phyloP scores from a whole-genome alignment of 2,329 filamentous ascomycete species.

The Coniochaeta pulveracea region DNA sequence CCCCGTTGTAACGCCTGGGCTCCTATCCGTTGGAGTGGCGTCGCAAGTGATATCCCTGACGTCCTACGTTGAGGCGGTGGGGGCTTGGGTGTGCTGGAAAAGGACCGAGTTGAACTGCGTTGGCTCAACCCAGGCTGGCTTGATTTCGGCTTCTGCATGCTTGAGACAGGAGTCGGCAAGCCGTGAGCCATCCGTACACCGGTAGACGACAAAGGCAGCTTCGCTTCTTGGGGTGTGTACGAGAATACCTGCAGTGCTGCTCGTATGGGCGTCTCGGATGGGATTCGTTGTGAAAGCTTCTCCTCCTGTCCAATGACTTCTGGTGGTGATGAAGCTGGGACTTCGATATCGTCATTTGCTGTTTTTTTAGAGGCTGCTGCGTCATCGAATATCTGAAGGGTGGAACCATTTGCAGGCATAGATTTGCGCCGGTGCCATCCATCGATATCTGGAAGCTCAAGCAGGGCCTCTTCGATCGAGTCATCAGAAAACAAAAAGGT shows the following conservation, averaged over 20 bases:
- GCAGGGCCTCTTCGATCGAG: slow-evolving; percentile 42
- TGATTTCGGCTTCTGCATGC: slow-evolving; percentile 10
- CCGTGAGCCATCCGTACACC: slow-evolving; percentile 23
- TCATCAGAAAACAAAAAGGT: slow-evolving; percentile 42
- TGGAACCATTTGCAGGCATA: slow-evolving; percentile 22
- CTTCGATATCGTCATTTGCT: slow-evolving; percentile 7
- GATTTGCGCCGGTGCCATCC: slow-evolving; percentile 28
- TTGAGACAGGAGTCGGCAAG: slow-evolving; percentile 26
- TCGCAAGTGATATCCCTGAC: slow-evolving; percentile 17
- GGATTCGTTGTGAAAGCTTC: not conserved
- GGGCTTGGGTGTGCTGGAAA: not conserved
- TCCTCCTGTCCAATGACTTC: slow-evolving; percentile 1
- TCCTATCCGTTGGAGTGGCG: slow-evolving; percentile 43
- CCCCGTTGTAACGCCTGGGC: slow-evolving; percentile 28
- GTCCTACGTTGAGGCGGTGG: no score
- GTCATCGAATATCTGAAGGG: slow-evolving; percentile 34
- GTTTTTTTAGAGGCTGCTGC: slow-evolving; percentile 4
- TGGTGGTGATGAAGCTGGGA: slow-evolving; percentile 10
- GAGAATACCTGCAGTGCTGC: slow-evolving; percentile 14
- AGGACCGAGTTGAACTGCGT: not conserved
- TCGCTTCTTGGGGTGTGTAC: slow-evolving; percentile 10
- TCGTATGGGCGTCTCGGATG: slow-evolving; percentile 13
- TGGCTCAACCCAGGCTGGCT: not conserved
- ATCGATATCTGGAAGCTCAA: slow-evolving; percentile 38
- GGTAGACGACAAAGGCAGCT: slow-evolving; percentile 11